A percentile compares a stretch with the other conserved stretches of the same genome.
Conservation (phyloP, 306 rosid genomes). For the Prunus padus region DNA sequence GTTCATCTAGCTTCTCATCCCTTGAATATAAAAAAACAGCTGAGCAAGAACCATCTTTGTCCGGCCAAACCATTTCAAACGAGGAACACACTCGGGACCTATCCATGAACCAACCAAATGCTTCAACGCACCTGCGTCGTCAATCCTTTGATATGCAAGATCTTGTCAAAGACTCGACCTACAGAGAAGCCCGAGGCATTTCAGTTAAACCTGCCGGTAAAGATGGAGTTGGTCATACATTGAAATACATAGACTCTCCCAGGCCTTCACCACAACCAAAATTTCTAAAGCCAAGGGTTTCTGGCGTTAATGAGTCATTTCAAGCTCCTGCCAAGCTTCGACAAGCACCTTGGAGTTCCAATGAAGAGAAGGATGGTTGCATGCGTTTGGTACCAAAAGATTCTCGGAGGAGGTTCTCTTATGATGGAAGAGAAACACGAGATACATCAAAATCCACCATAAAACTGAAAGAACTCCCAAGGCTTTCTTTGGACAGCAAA, state of each 20-base stretch:
- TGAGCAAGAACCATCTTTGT: constrained; percentile 43
- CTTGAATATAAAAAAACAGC: constrained; percentile 51
- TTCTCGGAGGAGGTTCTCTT: constrained; percentile 65
- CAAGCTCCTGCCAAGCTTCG: constrained; percentile 40
- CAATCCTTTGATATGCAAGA: constrained; percentile 42
- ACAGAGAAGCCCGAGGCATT: constrained; percentile 52
- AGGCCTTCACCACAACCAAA: constrained; percentile 52
- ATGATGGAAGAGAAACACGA: constrained; percentile 60
- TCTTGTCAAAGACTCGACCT: constrained; percentile 49
- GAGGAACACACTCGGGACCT: constrained; percentile 28
- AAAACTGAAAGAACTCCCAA: constrained; percentile 70
- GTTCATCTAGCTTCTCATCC: constrained; percentile 83
- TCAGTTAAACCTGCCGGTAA: constrained; percentile 53
- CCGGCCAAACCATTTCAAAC: constrained; percentile 26
- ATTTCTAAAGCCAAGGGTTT: constrained; percentile 33
- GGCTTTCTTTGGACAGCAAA: constrained; percentile 89
- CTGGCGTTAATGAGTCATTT: constrained; percentile 41
- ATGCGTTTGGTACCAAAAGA: constrained; percentile 24
- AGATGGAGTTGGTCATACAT: constrained; percentile 40
- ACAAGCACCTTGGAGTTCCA: constrained; percentile 45
- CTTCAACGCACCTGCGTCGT: constrained; percentile 18
- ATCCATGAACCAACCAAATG: constrained; percentile 33
- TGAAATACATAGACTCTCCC: constrained; percentile 74
- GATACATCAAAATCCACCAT: constrained; percentile 49
- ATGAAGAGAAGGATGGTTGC: constrained; percentile 28